Evolutionary conservation across 495 filamentous ascomycete genomes (phyloP).

Genomic region (Talaromyces wortmannii): DNA sequence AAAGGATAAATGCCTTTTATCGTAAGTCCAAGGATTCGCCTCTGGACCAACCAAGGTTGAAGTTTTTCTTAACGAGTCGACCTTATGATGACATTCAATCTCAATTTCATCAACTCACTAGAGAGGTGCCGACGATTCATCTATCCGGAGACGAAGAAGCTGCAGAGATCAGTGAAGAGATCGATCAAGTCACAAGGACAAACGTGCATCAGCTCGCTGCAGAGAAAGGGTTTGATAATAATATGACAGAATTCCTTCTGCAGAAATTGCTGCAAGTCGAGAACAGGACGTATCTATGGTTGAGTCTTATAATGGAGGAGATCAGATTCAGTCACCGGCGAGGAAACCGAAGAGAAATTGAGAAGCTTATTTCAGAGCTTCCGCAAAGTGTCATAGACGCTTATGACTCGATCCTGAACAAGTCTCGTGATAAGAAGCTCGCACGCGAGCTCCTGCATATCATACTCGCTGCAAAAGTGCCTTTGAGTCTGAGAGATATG

Average conservation of each 20-base stretch:
- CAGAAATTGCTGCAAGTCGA: slow-evolving; percentile 14
- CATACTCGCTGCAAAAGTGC: slow-evolving; percentile 27
- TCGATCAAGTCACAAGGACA: slow-evolving; percentile 29
- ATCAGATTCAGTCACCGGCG: slow-evolving; percentile 10
- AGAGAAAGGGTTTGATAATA: slow-evolving; percentile 9
- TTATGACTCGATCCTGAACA: slow-evolving; percentile 34
- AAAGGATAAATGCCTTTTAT: slow-evolving; percentile 9
- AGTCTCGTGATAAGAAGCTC: slow-evolving; percentile 11
- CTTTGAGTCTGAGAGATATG: slow-evolving; percentile 34
- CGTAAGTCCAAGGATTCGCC: background rate
- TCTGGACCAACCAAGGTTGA: slow-evolving; percentile 15
- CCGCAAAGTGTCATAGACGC: slow-evolving; percentile 27
- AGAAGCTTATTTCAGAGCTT: slow-evolving; percentile 3
- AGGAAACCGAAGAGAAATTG: background rate
- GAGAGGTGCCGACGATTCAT: slow-evolving; percentile 22
- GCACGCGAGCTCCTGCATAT: slow-evolving; percentile 28
- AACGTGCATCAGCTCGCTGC: slow-evolving; percentile 16
- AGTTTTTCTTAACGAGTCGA: slow-evolving; percentile 45
- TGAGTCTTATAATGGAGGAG: slow-evolving; percentile 25
- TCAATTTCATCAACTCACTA: slow-evolving; percentile 16
- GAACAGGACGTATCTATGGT: slow-evolving; percentile 45
- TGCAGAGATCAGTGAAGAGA: slow-evolving; percentile 32
- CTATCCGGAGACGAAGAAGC: slow-evolving; percentile 28
- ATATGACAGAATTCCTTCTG: slow-evolving; percentile 12
- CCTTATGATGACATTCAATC: slow-evolving; percentile 32